phyloP scores from a whole-genome alignment of 2,329 filamentous ascomycete genomes.

The Iodosphaeria phyllophila region DNA sequence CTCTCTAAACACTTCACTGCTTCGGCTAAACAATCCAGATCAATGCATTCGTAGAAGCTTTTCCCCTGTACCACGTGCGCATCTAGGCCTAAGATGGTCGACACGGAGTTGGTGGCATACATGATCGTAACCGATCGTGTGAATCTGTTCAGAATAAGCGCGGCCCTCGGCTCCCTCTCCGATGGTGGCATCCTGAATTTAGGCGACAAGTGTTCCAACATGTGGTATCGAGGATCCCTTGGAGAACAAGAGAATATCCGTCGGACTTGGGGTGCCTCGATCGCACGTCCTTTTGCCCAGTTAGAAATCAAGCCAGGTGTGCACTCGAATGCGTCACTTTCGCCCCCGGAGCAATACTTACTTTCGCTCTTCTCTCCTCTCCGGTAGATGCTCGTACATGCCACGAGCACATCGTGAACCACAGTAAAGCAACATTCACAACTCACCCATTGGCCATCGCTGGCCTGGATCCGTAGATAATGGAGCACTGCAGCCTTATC shows the following conservation, averaged over 20 bases:
- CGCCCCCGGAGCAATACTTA: conserved; percentile 36
- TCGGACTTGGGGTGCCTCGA: conserved; percentile 60
- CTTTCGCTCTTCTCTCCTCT: conserved; percentile 52
- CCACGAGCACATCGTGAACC: conserved; percentile 74
- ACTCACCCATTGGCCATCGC: conserved; percentile 51
- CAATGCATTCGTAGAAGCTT: conserved; percentile 78
- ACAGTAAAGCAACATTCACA: conserved; percentile 84
- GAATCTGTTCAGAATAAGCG: conserved; percentile 73
- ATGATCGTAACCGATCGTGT: conserved; percentile 68
- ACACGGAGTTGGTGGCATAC: conserved; percentile 65
- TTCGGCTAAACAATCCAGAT: conserved; percentile 56
- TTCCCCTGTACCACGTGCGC: conserved; percentile 52
- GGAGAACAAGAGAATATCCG: conserved; percentile 68
- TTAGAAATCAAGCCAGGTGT: conserved; percentile 4
- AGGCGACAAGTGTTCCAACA: conserved; percentile 68
- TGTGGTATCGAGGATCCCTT: conserved; percentile 71
- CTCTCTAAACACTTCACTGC: conserved; percentile 65
- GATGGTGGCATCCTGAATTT: conserved; percentile 51
- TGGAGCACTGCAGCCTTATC: conserved; percentile 75
- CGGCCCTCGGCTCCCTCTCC: conserved; percentile 62
- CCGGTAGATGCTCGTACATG: conserved; percentile 63
- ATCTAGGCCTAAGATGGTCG: conserved; percentile 55
- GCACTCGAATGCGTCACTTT: conserved; percentile 1
- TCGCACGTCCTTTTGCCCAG: conserved; percentile 41
- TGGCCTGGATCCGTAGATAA: conserved; percentile 55